Evolutionary conservation across 1,284 basidiomycete species (phyloP), one percentile per base, ranked within the genome.

Genomic region (Moniliophthora roreri): DNA sequence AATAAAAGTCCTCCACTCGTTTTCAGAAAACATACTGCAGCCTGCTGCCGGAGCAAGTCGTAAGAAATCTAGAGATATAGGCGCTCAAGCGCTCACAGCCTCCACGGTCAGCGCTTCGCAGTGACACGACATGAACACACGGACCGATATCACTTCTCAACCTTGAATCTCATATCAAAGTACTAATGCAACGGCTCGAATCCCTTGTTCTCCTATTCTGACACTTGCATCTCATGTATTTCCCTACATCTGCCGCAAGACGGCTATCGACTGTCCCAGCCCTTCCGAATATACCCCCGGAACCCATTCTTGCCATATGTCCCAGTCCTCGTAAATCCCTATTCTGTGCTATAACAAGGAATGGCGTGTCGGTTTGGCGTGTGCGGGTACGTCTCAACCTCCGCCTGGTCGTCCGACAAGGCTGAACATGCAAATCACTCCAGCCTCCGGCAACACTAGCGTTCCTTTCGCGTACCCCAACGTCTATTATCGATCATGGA

Each of bases 371-470:
- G 2, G 76, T 94, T 36, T 95, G 93, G 93, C 83, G 88, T 67
- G 87, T 91, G 55, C 79, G 92, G 68, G 93, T 95, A 69, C 63
- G 89, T 80, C 39, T 23, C 40, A n/a, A n/a, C n/a, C 47, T 28
- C 39, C 42, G 24, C 42, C 56, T 28, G 50, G 50, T 42, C 45
- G 35, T 47, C 34, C 38, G 42, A 32, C 48, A 48, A 41, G 51
- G 32, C 46, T 28, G 21, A 18, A n/a, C 53, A 42, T 48, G 51
- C n/a, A 51, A 37, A 59, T 53, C 54, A 41, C 47, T 35, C 20
- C 63, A 95, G 93, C 93, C 93, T 1, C 84, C 88, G 24, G 85
- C 88, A 20, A 77, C 91, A 10, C 73, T 95, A 57, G 85, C 91
- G 13, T 80, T 86, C 58, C 76, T 94, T 18, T 78, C 84, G 28